These are phyloP conservation scores for Phylloporus gajari DNA, from an alignment of 1,284 basidiomycete genomes.

Conservation along the genomic window DNA sequence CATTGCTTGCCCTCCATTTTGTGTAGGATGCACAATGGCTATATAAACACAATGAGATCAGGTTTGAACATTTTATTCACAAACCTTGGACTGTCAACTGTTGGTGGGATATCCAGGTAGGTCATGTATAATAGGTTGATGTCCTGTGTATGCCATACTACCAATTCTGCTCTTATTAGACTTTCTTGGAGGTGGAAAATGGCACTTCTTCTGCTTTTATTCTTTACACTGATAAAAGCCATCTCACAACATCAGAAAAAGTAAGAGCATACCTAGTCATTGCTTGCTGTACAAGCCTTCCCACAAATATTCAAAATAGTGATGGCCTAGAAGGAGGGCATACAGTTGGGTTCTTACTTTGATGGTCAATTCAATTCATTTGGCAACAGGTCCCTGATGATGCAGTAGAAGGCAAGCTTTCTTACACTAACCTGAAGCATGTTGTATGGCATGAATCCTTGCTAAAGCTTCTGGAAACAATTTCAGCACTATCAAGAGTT, in stretches of 20 bases:
- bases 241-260: neutral
- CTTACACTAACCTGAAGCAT: conserved; percentile 31
- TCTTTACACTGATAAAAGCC: neutral
- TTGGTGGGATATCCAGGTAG: neutral
- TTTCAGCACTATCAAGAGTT: neutral
- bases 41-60: neutral
- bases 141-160: neutral
- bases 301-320: too few species aligned
- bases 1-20: conserved; percentile 24
- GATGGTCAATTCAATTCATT: too few species aligned
- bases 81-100: neutral
- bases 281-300: neutral
- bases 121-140: neutral
- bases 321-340: too few species aligned
- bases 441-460: conserved; percentile 45
- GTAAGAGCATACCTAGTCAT: neutral
- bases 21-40: conserved; percentile 7
- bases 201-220: neutral
- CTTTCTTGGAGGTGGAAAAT: neutral
- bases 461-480: conserved; percentile 35
- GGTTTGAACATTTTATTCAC: neutral
- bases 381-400: too few species aligned
- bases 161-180: neutral
- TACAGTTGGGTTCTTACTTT: too few species aligned
- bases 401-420: conserved; percentile 25